Conservation (phyloP, 1,139 yeast genomes). For the Magnusiomyces sp. region DNA sequence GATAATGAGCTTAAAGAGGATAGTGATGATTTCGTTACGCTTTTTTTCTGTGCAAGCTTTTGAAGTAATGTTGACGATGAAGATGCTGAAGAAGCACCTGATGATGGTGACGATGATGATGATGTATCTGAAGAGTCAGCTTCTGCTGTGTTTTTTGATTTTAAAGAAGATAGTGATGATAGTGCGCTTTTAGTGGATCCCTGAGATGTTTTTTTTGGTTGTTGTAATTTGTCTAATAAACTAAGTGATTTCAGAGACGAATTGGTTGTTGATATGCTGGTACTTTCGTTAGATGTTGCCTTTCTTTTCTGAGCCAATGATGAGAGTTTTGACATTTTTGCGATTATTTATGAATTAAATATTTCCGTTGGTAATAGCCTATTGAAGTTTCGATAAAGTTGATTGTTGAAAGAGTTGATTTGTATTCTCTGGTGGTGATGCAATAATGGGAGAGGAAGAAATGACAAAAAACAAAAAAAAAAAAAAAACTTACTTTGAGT, state of each 20-base stretch:
- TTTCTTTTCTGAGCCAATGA: constrained; percentile 12
- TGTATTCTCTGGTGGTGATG: background rate
- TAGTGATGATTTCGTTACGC: constrained; percentile 4
- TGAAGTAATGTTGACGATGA: constrained; percentile 17
- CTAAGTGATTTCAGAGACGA: background rate
- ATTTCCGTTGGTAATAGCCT: background rate
- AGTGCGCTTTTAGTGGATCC: background rate
- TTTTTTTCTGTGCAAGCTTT: constrained; percentile 34
- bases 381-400: background rate
- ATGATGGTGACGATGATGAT: background rate
- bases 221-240: background rate
- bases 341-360: background rate
- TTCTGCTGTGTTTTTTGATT: too few species aligned
- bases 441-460: background rate
- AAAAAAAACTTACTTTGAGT: background rate
- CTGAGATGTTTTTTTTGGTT: background rate
- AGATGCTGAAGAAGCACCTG: constrained; percentile 7
- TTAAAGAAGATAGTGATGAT: background rate
- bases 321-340: constrained; percentile 13
- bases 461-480: background rate
- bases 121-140: background rate
- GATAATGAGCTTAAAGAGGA: constrained; percentile 7
- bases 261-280: background rate
- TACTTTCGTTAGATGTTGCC: constrained; percentile 8
- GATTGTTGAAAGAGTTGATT: background rate